Percentiles rank a stretch among this genome's conserved stretches.
Evolutionary conservation across 306 rosid species (phyloP).

Genomic region (Cajanus cajan): DNA sequence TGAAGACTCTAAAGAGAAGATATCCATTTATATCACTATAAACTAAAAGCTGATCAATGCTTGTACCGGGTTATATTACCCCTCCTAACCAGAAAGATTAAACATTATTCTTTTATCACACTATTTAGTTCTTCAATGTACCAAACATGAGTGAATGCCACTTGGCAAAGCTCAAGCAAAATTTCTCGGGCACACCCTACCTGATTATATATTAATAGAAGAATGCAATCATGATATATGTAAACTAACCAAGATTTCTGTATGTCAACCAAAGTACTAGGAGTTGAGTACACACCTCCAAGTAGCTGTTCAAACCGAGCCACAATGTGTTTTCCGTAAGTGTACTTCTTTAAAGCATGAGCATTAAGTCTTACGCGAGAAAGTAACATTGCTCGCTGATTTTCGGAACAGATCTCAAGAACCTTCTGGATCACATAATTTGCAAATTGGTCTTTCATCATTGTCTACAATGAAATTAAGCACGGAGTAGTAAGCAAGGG

Average conservation of each 20-base stretch:
- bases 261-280: constrained; percentile 1
- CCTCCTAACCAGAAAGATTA: background rate
- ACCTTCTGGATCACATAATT: constrained; percentile 75
- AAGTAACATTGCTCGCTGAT: constrained; percentile 46
- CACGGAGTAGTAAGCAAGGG: constrained; percentile 11
- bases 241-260: background rate
- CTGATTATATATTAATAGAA: constrained; percentile 1
- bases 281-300: constrained; percentile 34
- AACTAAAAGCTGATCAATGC: background rate
- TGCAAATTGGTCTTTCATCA: constrained; percentile 69
- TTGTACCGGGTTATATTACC: background rate
- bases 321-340: constrained; percentile 77
- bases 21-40: background rate
- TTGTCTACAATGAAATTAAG: constrained; percentile 39
- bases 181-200: background rate
- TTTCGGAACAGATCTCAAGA: constrained; percentile 60
- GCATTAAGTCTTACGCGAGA: constrained; percentile 54
- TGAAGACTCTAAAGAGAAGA: background rate
- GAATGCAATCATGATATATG: background rate
- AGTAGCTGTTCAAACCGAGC: constrained; percentile 56
- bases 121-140: background rate
- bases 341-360: constrained; percentile 72
- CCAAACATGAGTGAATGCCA: background rate
- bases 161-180: background rate
- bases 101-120: background rate